Base-by-base conservation (phyloP, 2,329 filamentous ascomycete species). In the Monosporascus sp. region DNA sequence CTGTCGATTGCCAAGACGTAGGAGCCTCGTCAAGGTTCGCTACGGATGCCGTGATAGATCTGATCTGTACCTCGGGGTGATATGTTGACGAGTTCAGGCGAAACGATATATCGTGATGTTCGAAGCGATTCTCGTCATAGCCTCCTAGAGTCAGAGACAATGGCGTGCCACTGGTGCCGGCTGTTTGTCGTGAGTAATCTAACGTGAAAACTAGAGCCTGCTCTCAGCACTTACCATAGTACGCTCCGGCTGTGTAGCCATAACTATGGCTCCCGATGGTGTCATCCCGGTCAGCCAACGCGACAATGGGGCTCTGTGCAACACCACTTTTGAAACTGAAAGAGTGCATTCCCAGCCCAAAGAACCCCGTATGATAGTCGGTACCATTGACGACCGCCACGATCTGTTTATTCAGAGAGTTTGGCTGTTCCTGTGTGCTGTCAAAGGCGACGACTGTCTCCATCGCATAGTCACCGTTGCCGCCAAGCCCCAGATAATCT, bases 161-260 rank as follows among this genome's bases (percentile, higher is more conserved):
- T 9, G 79, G 76, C 8, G 72, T 70, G 48, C 76, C 74, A 34
- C 60, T 62, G 24, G 54, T 60, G 60, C 72, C 63, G 63, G 65
- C 67, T 51, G 36, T 54, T 18, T 37, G 52, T 72, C 70, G 51
- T 63, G 66, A 70, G 56, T 50, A 55, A 50, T 14, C 5, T 41
- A n/a, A 18, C 7, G 24, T 15, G 41, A 48, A 17, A 22, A 20
- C 15, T 15, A 24, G 18, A 51, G n/a, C 8, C 37, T 42, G 2
- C 36, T 50, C 31, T 8, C 17, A 24, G n/a, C 50, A 69, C 79
- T 66, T 72, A 85, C 84, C 78, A 63, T 90, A 90, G 56, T 79
- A 79, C n/a, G 86, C 86, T 17, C 88, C 88, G 41, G 87, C 87
- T 3, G 88, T 90, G 66, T 85, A 91, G 49, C 85, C 86, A 65